These are phyloP conservation scores for Rhizopogon vinicolor DNA, from an alignment of 768 basidiomycete species.

Conservation along the genomic window DNA sequence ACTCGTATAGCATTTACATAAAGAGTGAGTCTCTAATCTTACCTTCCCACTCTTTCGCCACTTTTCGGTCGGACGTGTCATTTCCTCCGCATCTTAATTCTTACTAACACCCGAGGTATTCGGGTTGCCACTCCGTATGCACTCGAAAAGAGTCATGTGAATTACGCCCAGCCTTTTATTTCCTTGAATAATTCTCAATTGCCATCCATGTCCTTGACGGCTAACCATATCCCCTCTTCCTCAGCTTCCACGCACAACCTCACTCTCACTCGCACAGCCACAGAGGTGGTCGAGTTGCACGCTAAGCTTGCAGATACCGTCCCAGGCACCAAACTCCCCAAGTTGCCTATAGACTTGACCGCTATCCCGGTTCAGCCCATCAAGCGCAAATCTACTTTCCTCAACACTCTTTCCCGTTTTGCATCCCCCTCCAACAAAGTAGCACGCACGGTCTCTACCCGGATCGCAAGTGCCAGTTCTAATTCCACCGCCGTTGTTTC, in stretches of 20 bases:
- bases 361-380: slow-evolving; percentile 43
- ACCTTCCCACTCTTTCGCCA: slow-evolving; percentile 19
- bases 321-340: slow-evolving; percentile 52
- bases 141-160: slow-evolving; percentile 12
- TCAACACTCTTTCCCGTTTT: slow-evolving; percentile 81
- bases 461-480: slow-evolving; percentile 26
- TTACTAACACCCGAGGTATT: slow-evolving; percentile 18
- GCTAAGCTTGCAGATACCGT: slow-evolving; percentile 68
- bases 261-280: slow-evolving; percentile 74
- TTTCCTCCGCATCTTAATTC: slow-evolving; percentile 15
- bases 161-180: slow-evolving; percentile 7
- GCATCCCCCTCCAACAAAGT: slow-evolving; percentile 67
- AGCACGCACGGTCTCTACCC: slow-evolving; percentile 35
- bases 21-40: slow-evolving; percentile 61
- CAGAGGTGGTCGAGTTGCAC: slow-evolving; percentile 80
- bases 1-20: slow-evolving; percentile 76
- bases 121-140: slow-evolving; percentile 17
- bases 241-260: slow-evolving; percentile 87
- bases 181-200: slow-evolving; percentile 8
- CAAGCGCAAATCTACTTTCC: slow-evolving; percentile 80
- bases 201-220: slow-evolving; percentile 12
- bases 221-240: slow-evolving; percentile 25
- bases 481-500: slow-evolving; percentile 36
- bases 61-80: slow-evolving; percentile 9
- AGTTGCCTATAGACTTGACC: slow-evolving; percentile 55